phyloP scores from a whole-genome alignment of 139 green algal genomes.

The Closterium sp. region DNA sequence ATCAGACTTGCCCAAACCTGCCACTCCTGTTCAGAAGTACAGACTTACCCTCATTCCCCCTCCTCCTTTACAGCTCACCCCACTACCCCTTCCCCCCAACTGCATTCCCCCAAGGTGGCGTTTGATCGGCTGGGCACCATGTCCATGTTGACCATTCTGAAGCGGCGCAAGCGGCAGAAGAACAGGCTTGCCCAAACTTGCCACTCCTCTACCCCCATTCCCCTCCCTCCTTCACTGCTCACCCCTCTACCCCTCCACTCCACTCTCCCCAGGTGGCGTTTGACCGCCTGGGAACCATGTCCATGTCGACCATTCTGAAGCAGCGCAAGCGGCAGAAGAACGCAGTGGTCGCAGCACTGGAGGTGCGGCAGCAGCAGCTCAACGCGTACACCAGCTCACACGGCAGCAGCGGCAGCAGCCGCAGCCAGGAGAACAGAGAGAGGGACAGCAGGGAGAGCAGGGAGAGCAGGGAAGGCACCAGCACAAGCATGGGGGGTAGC shows the following conservation, averaged over 20 bases:
- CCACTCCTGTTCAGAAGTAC: neutral
- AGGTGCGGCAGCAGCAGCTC: constrained; percentile 1
- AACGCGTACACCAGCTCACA: neutral
- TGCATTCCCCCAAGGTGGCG: constrained; percentile 28
- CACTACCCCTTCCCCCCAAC: neutral
- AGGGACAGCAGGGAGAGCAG: neutral
- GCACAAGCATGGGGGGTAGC: neutral
- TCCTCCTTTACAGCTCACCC: neutral
- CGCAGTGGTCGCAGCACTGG: constrained; percentile 38
- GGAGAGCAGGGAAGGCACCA: neutral
- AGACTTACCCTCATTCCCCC: no score
- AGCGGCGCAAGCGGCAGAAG: constrained; percentile 40
- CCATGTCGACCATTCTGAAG: constrained; percentile 44
- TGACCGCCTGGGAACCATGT: constrained; percentile 47
- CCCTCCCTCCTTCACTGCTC: neutral
- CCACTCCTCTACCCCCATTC: neutral
- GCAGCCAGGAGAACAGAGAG: neutral
- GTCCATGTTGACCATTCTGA: constrained; percentile 42
- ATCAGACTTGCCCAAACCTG: neutral
- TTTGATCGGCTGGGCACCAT: constrained; percentile 49
- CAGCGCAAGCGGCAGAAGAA: constrained; percentile 40
- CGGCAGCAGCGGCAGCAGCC: neutral
- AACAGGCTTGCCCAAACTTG: neutral
- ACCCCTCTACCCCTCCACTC: neutral
- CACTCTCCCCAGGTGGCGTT: constrained; percentile 42